Percentiles rank a stretch among this genome's conserved stretches.
Conservation (phyloP, 2,329 filamentous ascomycete genomes). For the Diaporthe humulicola region DNA sequence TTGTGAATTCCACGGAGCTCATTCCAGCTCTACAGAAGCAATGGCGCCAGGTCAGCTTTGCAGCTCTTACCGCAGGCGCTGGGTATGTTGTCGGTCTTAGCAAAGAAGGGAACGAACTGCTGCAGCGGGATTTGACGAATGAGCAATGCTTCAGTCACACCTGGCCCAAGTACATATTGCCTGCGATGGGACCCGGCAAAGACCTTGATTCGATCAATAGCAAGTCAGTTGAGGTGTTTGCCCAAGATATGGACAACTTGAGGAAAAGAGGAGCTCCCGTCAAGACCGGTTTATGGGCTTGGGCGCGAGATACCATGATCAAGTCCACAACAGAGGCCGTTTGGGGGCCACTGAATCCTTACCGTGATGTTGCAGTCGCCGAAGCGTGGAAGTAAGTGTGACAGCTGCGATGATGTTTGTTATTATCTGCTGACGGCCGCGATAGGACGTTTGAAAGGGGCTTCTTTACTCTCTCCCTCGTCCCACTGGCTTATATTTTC, state of each 20-base stretch:
- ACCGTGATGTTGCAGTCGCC: slow-evolving; percentile 41
- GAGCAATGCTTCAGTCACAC: slow-evolving; percentile 8
- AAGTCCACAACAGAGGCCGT: slow-evolving; percentile 44
- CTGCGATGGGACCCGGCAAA: slow-evolving; percentile 18
- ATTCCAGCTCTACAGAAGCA: slow-evolving; percentile 46
- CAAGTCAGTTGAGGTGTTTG: slow-evolving; percentile 41
- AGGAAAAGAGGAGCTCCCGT: slow-evolving; percentile 17
- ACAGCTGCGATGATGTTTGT: background rate
- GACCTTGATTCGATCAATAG: slow-evolving; percentile 44
- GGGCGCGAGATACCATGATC: slow-evolving; percentile 43
- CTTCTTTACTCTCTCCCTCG: background rate
- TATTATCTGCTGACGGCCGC: background rate
- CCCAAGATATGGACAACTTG: slow-evolving; percentile 38
- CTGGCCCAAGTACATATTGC: slow-evolving; percentile 10
- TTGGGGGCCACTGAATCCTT: slow-evolving; percentile 46
- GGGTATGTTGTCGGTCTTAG: slow-evolving; percentile 45
- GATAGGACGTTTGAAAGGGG: background rate
- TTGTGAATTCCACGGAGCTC: slow-evolving; percentile 45
- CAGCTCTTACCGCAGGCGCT: slow-evolving; percentile 43
- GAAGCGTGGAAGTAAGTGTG: slow-evolving; percentile 43
- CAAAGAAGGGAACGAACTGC: slow-evolving; percentile 43
- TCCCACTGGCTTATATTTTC: background rate
- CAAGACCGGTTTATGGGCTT: slow-evolving; percentile 39
- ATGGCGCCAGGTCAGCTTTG: slow-evolving; percentile 47
- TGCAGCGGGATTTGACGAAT: slow-evolving; percentile 39